A percentile compares a stretch with the other conserved stretches of the same genome.
phyloP scores from a whole-genome alignment of 495 filamentous ascomycete genomes.

The Aspergillus leporis region DNA sequence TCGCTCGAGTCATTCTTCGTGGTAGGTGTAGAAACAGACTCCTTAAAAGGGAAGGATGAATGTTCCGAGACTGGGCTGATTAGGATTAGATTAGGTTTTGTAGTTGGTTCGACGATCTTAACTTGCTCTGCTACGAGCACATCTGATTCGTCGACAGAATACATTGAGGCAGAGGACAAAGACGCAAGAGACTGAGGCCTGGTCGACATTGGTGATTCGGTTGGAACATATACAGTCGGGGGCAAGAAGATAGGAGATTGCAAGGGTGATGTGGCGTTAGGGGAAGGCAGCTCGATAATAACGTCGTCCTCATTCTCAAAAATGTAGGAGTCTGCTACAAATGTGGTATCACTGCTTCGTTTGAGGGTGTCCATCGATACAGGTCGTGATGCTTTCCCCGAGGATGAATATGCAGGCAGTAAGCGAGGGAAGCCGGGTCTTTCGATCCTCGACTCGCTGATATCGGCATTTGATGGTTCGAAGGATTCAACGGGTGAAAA shows the following conservation, averaged over 20 bases:
- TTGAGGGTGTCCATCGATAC: conserved; percentile 47
- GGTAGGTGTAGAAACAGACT: not conserved
- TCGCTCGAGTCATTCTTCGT: not conserved
- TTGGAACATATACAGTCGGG: conserved; percentile 35
- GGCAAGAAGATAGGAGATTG: conserved; percentile 37
- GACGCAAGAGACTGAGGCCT: conserved; percentile 24
- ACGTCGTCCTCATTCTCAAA: conserved; percentile 40
- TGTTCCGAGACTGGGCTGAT: conserved; percentile 32
- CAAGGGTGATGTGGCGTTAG: conserved; percentile 33
- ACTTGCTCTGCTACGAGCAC: conserved; percentile 40
- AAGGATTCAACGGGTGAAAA: conserved; percentile 36
- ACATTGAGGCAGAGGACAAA: conserved; percentile 32
- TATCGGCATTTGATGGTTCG: conserved; percentile 27
- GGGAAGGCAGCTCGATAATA: conserved; percentile 41
- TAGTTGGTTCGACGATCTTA: conserved; percentile 33
- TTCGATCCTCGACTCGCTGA: conserved; percentile 28
- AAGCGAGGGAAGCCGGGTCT: conserved; percentile 20
- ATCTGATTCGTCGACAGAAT: conserved; percentile 39
- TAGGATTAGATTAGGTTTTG: conserved; percentile 40
- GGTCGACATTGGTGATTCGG: conserved; percentile 23
- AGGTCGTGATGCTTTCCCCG: conserved; percentile 31
- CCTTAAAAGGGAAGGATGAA: conserved; percentile 6
- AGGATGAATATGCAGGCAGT: conserved; percentile 22
- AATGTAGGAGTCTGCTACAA: conserved; percentile 36
- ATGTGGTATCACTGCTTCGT: conserved; percentile 38